phyloP scores from a whole-genome alignment of 1,284 basidiomycete genomes.

The Irpex sp. region DNA sequence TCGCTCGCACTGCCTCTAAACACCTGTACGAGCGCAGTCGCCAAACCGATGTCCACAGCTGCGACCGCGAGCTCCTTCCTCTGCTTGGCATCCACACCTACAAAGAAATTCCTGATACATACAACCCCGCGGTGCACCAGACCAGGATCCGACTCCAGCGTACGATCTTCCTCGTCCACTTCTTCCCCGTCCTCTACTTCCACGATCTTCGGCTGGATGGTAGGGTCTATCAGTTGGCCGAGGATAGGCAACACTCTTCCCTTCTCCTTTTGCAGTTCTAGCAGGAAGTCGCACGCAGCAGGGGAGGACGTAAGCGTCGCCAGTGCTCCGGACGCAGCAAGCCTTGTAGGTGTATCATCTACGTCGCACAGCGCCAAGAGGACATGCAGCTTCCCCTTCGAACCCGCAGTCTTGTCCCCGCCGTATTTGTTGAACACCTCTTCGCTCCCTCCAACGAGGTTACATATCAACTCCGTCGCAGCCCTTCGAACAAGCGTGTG shows the following conservation, averaged over 20 bases:
- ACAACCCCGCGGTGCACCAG: slow-evolving; percentile 75
- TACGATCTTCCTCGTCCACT: slow-evolving; percentile 16
- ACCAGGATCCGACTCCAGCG: slow-evolving; percentile 43
- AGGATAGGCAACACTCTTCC: slow-evolving; percentile 60
- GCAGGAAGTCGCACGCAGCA: slow-evolving; percentile 55
- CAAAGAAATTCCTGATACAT: slow-evolving; percentile 63
- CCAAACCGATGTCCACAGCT: slow-evolving; percentile 46
- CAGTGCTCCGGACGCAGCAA: slow-evolving; percentile 84
- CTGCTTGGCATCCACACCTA: slow-evolving; percentile 36
- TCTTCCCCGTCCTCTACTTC: slow-evolving; percentile 31
- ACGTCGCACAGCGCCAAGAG: slow-evolving; percentile 83
- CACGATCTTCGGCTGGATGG: slow-evolving; percentile 21
- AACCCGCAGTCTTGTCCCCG: slow-evolving; percentile 33
- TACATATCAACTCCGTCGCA: slow-evolving; percentile 91
- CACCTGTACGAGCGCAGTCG: slow-evolving; percentile 43
- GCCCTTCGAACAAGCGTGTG: slow-evolving; percentile 83
- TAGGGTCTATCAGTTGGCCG: slow-evolving; percentile 61
- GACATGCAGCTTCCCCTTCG: slow-evolving; percentile 72
- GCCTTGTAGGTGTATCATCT: slow-evolving; percentile 76
- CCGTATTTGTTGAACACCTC: slow-evolving; percentile 71
- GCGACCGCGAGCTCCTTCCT: slow-evolving; percentile 43
- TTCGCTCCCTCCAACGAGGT: slow-evolving; percentile 79
- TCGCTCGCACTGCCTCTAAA: slow-evolving; percentile 36
- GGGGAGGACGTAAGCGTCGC: slow-evolving; percentile 72
- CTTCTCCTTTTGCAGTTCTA: slow-evolving; percentile 60